Evolutionary conservation across 1,139 yeast species (phyloP), one percentile per base, ranked within the genome.

Genomic region (Arxiozyma heterogenica): DNA sequence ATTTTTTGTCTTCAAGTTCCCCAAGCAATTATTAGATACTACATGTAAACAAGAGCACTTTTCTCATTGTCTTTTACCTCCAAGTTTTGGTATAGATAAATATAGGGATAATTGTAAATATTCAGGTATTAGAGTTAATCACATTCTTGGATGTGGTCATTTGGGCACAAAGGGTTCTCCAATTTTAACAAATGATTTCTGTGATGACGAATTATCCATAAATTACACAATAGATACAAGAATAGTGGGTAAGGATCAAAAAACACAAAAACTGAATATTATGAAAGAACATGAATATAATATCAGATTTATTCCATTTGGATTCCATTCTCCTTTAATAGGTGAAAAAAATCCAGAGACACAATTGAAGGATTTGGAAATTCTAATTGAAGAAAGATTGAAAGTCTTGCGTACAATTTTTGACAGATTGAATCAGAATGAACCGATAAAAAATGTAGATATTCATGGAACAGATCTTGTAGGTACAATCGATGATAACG

Each of bases 1-100:
- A 64, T 79, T 75, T 61, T 83, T 84, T 66, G 77, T 81, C 22
- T 84, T 84, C 66, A 81, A 76, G 63, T 76, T 84, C 54, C 91
- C 91, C 0, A 71, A 73, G 43, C 76, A 74, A 54, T 68, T 83
- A 47, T 68, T 84, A 43, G 91, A 84, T 61, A 77, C 76, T 41
- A 71, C 76, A 1, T 84, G 90, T 63, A 73, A 76, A 34, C 81
- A 82, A 58, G 76, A 78, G 44, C 70, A 77, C 23, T 69, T 77
- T 39, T 71, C 80, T 0, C 91, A 84, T 65, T 73, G 79, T 47
- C 65, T 79, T 49, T 74, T 84, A 6, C 90, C 90, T 0, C 89
- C 90, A 12, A 76, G 86, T 22, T 71, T 81, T 65, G 90, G 90
- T 4, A 67, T 82, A 3, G 84, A 82, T 62, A 67, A 68, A 30